Evolutionary conservation across 352 stramenopile genomes (phyloP).

Genomic region (Pythium aphanidermatum): DNA sequence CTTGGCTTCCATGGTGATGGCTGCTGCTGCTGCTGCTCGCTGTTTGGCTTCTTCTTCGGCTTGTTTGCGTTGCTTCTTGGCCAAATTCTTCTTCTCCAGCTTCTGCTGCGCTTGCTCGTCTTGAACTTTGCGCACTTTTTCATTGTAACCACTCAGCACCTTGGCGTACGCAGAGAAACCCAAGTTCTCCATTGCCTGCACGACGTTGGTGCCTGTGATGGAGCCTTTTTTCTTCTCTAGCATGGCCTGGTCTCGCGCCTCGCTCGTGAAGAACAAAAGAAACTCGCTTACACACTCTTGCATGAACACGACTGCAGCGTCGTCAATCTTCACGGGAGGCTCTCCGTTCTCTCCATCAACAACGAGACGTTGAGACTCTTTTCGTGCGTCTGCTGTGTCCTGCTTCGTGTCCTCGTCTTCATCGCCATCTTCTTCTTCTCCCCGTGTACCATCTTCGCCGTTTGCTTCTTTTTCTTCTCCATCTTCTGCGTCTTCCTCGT

Average conservation of each 20-base stretch:
- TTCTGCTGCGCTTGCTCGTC: conserved; percentile 54
- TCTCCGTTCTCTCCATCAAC: no score
- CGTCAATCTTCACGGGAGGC: conserved; percentile 57
- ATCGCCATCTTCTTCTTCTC: conserved; percentile 10
- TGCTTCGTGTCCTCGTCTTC: conserved; percentile 13
- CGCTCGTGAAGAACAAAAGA: conserved; percentile 74
- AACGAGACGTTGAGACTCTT: no score
- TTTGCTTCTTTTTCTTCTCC: conserved; percentile 5
- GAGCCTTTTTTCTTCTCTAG: conserved; percentile 63
- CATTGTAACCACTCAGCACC: conserved; percentile 54
- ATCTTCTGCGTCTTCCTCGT: conserved; percentile 15
- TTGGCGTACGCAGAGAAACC: conserved; percentile 62
- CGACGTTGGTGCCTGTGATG: conserved; percentile 52
- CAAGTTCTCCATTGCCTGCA: conserved; percentile 63
- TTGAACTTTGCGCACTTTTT: conserved; percentile 60
- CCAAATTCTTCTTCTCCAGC: conserved; percentile 46
- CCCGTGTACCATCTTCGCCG: conserved; percentile 2
- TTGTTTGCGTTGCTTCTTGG: conserved; percentile 25
- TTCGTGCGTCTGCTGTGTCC: background rate
- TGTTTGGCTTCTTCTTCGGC: conserved; percentile 2
- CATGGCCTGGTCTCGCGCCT: conserved; percentile 58
- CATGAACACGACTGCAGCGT: conserved; percentile 73
- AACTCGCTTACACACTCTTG: conserved; percentile 86
- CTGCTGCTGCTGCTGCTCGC: conserved; percentile 17
- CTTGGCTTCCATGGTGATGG: background rate